These are phyloP conservation scores for Yamadazyma dendronema DNA, from an alignment of 1,139 yeast genomes.

Conservation along the genomic window DNA sequence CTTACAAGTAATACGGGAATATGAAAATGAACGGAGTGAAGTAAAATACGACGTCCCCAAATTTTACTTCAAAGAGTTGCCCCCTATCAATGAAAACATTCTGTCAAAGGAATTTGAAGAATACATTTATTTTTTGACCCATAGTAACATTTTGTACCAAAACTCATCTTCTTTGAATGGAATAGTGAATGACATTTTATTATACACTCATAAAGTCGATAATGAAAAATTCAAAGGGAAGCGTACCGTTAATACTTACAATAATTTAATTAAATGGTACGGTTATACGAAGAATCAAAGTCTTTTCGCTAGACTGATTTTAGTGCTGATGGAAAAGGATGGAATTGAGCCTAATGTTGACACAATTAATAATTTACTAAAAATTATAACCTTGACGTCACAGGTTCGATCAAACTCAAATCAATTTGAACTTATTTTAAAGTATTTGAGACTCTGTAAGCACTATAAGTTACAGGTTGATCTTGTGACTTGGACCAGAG, in stretches of 20 bases:
- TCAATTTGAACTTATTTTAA: constrained; percentile 25
- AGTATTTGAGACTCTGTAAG: constrained; percentile 30
- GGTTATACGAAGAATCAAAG: constrained; percentile 44
- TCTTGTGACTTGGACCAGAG: constrained; percentile 36
- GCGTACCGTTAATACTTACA: constrained; percentile 39
- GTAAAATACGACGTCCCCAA: constrained; percentile 18
- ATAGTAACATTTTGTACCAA: constrained; percentile 30
- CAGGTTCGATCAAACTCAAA: constrained; percentile 33
- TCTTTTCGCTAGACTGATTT: constrained; percentile 40
- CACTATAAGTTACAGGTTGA: constrained; percentile 30
- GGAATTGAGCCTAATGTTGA: constrained; percentile 42
- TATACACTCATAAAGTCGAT: constrained; percentile 38
- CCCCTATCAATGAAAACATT: constrained; percentile 30
- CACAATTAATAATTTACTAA: constrained; percentile 39
- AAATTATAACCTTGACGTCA: constrained; percentile 32
- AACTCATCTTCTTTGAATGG: constrained; percentile 41
- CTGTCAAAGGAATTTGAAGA: constrained; percentile 31
- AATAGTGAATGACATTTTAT: constrained; percentile 36
- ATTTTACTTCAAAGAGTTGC: constrained; percentile 31
- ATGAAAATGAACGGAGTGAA: constrained; percentile 5
- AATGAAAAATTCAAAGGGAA: constrained; percentile 27
- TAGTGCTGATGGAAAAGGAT: constrained; percentile 43
- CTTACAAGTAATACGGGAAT: constrained; percentile 8
- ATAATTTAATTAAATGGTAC: constrained; percentile 41
- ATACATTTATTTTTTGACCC: constrained; percentile 39